phyloP scores from a whole-genome alignment of 2,329 filamentous ascomycete species.

The Sporothrix humicola region DNA sequence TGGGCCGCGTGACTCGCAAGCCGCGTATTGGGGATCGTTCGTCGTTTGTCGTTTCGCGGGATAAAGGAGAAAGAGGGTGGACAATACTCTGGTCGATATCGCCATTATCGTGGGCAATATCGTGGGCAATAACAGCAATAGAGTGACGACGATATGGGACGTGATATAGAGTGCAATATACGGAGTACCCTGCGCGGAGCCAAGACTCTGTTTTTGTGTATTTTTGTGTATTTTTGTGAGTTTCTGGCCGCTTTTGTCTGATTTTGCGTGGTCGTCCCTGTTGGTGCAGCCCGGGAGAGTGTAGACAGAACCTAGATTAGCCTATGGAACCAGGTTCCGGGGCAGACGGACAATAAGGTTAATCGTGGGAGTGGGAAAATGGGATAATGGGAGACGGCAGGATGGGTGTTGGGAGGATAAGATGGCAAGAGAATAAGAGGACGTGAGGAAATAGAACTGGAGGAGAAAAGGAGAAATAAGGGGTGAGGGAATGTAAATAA shows the following conservation, averaged over 20 bases:
- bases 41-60: background rate
- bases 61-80: background rate
- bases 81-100: background rate
- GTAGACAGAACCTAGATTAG: conserved; percentile 18
- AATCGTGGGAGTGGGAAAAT: background rate
- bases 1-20: conserved; percentile 21
- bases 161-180: conserved; percentile 6
- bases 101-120: background rate
- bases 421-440: background rate
- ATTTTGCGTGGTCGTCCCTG: too few relatives aligned
- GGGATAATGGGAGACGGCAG: too few relatives aligned
- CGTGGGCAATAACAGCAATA: background rate
- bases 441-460: background rate
- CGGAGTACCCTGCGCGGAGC: conserved; percentile 6
- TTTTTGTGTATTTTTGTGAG: too few relatives aligned
- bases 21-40: background rate
- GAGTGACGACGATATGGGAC: background rate
- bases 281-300: conserved; percentile 15
- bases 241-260: too few relatives aligned
- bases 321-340: conserved; percentile 31
- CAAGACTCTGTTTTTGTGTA: background rate
- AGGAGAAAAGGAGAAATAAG: background rate
- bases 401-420: too few relatives aligned
- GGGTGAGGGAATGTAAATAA: background rate
- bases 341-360: conserved; percentile 19